phyloP scores from a whole-genome alignment of 2,329 filamentous ascomycete genomes.

The Sporothrix pallida region DNA sequence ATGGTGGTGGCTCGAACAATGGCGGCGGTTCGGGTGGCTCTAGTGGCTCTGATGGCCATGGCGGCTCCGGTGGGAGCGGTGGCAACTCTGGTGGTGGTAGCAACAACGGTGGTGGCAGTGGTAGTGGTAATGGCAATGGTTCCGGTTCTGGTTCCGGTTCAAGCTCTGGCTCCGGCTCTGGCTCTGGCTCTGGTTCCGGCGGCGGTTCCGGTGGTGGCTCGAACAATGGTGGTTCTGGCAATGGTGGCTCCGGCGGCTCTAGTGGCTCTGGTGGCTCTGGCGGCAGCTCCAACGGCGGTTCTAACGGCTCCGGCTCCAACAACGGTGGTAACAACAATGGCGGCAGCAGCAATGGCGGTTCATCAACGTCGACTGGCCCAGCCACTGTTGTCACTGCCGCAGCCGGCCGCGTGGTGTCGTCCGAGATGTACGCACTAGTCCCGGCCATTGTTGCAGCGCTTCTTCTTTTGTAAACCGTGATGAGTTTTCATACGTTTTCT shows the following conservation, averaged over 20 bases:
- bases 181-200: background rate
- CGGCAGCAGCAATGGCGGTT: background rate
- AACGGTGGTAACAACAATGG: background rate
- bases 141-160: background rate
- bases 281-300: background rate
- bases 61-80: background rate
- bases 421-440: slow-evolving; percentile 57
- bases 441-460: slow-evolving; percentile 59
- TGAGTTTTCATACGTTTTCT: slow-evolving; percentile 2
- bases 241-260: background rate
- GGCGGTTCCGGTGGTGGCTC: background rate
- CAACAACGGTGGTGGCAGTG: background rate
- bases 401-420: slow-evolving; percentile 58
- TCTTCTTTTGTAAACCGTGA: slow-evolving; percentile 55
- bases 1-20: background rate
- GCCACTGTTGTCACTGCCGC: slow-evolving; percentile 52
- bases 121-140: background rate
- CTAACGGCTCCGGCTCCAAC: background rate
- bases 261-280: background rate
- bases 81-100: background rate
- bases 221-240: background rate
- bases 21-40: background rate
- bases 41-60: background rate
- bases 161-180: background rate
- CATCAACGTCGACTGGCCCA: slow-evolving; percentile 42